Base-by-base conservation (phyloP, 2,329 filamentous ascomycete genomes). In the Exophiala sideris region DNA sequence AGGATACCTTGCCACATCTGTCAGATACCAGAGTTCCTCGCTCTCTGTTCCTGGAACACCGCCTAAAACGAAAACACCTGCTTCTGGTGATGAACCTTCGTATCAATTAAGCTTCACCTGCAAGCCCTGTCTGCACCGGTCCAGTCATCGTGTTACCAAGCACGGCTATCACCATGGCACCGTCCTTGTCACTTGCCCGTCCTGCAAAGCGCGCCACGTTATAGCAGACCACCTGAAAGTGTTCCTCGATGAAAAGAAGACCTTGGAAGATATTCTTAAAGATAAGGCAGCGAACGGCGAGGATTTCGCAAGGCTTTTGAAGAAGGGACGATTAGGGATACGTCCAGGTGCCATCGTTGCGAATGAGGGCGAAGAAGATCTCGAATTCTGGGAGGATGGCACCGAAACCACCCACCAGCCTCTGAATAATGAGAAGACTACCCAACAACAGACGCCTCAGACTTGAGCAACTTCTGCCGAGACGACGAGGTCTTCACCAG, bases 81-180 rank as follows among this genome's bases (percentile, higher is more conserved):
- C 47, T n/a, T 39, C 24, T 10, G 32, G 35, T 29, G 49, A 56
- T 36, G 49, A 20, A 57, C 69, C 54, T 65, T 83, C 88, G 53
- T 99, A 97, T 73, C 81, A 90, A 63, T 79, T 99, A 61, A 88
- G 85, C 46, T 96, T 99, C 70, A 99, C 94, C 62, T 99, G 94
- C 80, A 85, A 88, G 55, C 89, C 89, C 32, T 99, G 94, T 74
- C 77, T 79, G 42, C 76, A 81, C 34, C 86, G 91, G 54, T 95
- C 89, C n/a, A 80, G 84, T 10, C 95, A 99, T 73, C 81, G 81
- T 47, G 79, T 99, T 64, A 90, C 89, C 29, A 96, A 97, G 72
- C 94, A 97, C 68, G 94, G 90, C 32, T 99, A 99, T 69, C 91
- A 97, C 72, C 79, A 86, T 59, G 94, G 94, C 34, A 92, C 90